phyloP scores from a whole-genome alignment of 371 early-diverging fungal species.

The Apophysomyces trapeziformis region DNA sequence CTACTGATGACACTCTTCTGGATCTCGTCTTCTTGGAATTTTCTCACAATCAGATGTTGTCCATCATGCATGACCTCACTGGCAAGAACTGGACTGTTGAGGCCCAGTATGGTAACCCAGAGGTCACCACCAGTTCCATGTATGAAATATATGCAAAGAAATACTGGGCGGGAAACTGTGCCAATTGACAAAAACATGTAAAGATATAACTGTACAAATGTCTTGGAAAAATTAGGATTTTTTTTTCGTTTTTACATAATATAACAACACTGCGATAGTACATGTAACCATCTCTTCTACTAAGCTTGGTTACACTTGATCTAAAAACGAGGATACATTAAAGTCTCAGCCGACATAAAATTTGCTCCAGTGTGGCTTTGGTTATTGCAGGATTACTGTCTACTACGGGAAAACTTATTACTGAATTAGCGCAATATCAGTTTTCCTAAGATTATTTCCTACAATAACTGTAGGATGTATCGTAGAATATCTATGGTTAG shows the following conservation, averaged over 20 bases:
- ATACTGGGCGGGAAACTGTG: conserved; percentile 13
- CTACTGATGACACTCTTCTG: conserved; percentile 23
- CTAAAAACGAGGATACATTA: no score
- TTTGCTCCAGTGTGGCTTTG: no score
- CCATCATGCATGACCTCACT: conserved; percentile 31
- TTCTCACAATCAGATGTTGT: conserved; percentile 29
- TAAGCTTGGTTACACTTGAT: no score
- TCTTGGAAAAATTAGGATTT: neutral
- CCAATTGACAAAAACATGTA: conserved; percentile 10
- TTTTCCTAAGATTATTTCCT: no score
- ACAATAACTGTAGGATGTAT: no score
- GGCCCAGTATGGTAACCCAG: conserved; percentile 23
- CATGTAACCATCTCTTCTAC: no score
- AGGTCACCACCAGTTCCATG: conserved; percentile 38
- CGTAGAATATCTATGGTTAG: no score
- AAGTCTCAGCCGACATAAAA: no score
- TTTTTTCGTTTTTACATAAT: neutral
- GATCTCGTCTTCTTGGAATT: conserved; percentile 43
- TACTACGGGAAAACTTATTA: no score
- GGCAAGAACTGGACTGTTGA: conserved; percentile 27
- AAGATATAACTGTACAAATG: neutral
- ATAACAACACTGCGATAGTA: no score
- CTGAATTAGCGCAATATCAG: no score
- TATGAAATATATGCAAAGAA: conserved; percentile 22
- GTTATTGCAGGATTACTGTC: no score